These are phyloP conservation scores for Baorangia bicolor DNA, from an alignment of 768 basidiomycete species.

Conservation along the genomic window DNA sequence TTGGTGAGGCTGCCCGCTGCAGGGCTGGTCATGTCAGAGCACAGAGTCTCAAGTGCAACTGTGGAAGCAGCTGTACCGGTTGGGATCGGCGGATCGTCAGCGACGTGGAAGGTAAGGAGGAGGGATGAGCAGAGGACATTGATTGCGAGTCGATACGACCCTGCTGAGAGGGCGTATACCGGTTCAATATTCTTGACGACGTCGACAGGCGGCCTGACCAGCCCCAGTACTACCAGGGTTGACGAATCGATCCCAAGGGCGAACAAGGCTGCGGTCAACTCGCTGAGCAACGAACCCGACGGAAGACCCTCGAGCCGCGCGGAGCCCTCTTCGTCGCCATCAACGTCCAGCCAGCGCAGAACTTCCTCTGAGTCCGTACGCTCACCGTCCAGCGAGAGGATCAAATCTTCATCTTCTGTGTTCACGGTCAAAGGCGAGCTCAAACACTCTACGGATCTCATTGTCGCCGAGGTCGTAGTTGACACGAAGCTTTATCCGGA, in stretches of 20 bases:
- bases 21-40: conserved; percentile 57
- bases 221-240: conserved; percentile 14
- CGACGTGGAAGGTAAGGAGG: conserved; percentile 56
- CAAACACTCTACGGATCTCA: conserved; percentile 60
- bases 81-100: conserved; percentile 29
- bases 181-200: conserved; percentile 48
- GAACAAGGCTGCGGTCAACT: conserved; percentile 37
- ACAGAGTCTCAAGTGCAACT: conserved; percentile 31
- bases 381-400: conserved; percentile 35
- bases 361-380: conserved; percentile 28
- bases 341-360: conserved; percentile 16
- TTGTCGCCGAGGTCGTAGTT: conserved; percentile 76
- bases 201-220: conserved; percentile 12
- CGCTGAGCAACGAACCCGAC: conserved; percentile 16
- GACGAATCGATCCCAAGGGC: conserved; percentile 43
- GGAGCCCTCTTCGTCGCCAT: conserved; percentile 26
- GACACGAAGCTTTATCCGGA: conserved; percentile 79
- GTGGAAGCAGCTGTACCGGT: conserved; percentile 36
- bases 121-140: conserved; percentile 59
- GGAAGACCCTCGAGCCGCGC: conserved; percentile 8
- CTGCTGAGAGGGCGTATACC: conserved; percentile 50
- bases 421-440: conserved; percentile 65
- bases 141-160: conserved; percentile 52
- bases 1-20: conserved; percentile 66
- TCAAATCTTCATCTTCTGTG: conserved; percentile 44